A percentile compares a stretch with the other conserved stretches of the same genome.
Evolutionary conservation across 2,329 filamentous ascomycete species (phyloP).

Genomic region (Dactylellina sp.): DNA sequence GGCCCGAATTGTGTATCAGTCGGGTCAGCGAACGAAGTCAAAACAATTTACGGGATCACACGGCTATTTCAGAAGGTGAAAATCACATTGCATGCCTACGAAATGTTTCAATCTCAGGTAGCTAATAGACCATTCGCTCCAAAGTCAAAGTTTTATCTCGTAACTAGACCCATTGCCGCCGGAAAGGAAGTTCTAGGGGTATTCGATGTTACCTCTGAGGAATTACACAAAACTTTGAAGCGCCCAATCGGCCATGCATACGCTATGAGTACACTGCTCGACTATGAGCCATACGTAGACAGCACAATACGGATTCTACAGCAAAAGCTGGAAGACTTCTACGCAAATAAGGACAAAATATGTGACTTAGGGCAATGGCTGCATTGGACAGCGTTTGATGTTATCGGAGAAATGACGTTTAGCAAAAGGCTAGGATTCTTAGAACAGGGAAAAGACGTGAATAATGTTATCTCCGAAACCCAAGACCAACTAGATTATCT

Average conservation of each 20-base stretch:
- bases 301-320: conserved; percentile 79
- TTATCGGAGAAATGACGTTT: conserved; percentile 63
- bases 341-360: conserved; percentile 63
- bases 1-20: conserved; percentile 47
- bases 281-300: conserved; percentile 84
- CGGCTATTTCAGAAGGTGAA: conserved; percentile 46
- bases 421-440: conserved; percentile 62
- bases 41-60: conserved; percentile 50
- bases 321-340: conserved; percentile 61
- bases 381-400: conserved; percentile 62
- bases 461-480: conserved; percentile 61
- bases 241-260: conserved; percentile 81
- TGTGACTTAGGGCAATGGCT: conserved; percentile 59
- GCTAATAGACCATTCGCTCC: neutral
- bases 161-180: conserved; percentile 28
- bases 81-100: neutral
- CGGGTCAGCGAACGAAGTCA: conserved; percentile 30
- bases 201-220: conserved; percentile 68
- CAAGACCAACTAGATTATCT: conserved; percentile 39
- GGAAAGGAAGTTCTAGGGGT: conserved; percentile 40
- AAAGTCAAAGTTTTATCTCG: conserved; percentile 47
- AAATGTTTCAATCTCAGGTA: neutral
- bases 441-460: conserved; percentile 61
- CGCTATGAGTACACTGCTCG: conserved; percentile 79
- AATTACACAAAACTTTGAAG: conserved; percentile 79